These are phyloP conservation scores for Silene conica DNA, from an alignment of 148 eudicot species.

Conservation along the genomic window DNA sequence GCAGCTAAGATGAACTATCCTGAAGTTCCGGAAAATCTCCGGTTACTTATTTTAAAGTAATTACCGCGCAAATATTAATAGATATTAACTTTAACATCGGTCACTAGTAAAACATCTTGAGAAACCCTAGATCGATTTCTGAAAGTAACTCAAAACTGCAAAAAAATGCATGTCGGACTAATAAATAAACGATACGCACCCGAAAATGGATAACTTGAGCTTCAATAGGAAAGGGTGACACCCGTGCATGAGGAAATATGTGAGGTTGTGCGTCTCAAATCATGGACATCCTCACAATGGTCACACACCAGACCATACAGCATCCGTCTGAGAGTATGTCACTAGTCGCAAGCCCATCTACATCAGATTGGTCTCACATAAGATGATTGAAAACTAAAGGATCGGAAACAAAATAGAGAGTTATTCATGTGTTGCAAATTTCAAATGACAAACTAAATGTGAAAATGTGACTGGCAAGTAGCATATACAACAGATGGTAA, in stretches of 20 bases:
- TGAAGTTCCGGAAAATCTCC: too few relatives aligned
- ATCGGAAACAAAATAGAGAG: neutral
- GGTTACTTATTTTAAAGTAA: too few relatives aligned
- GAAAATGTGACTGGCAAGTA: neutral
- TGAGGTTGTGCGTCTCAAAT: too few relatives aligned
- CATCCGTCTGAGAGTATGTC: too few relatives aligned
- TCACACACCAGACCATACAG: neutral
- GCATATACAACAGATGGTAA: neutral
- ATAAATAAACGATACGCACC: neutral
- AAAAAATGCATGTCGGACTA: neutral
- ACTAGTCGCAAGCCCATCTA: too few relatives aligned
- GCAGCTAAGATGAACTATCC: too few relatives aligned
- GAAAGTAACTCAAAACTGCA: slow-evolving; percentile 1
- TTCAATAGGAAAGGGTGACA: too few relatives aligned
- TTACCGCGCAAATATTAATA: neutral
- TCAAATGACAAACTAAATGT: neutral
- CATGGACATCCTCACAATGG: neutral
- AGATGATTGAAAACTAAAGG: neutral
- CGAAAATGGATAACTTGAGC: neutral
- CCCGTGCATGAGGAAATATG: too few relatives aligned
- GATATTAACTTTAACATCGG: neutral
- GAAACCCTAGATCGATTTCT: neutral
- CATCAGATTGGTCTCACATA: neutral
- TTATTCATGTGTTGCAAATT: neutral
- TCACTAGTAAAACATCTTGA: neutral